Evolutionary conservation across 768 basidiomycete genomes (phyloP).

Genomic region (Chiua virens): DNA sequence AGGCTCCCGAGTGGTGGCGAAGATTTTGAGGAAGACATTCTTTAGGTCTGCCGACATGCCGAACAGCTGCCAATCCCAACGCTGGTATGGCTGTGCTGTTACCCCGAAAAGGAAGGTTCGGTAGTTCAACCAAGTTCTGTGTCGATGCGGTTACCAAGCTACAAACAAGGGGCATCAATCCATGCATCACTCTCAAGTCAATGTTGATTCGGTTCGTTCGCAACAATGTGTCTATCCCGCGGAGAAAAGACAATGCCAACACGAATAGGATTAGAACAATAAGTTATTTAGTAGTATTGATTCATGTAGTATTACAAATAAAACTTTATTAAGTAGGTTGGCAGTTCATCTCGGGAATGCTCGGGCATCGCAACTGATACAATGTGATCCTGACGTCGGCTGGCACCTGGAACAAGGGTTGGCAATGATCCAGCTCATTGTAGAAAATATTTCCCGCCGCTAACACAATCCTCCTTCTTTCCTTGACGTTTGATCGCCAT

Average conservation of each 20-base stretch:
- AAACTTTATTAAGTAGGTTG: too few relatives aligned
- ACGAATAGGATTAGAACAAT: not conserved
- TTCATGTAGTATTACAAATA: not conserved
- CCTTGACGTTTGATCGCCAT: constrained; percentile 29
- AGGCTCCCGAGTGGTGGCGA: constrained; percentile 63
- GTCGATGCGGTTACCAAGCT: too few relatives aligned
- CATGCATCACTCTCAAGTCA: not conserved
- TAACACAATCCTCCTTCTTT: constrained; percentile 3
- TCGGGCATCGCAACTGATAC: constrained; percentile 11
- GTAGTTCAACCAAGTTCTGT: constrained; percentile 9
- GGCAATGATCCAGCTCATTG: constrained; percentile 27
- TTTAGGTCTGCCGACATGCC: constrained; percentile 28
- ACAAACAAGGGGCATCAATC: too few relatives aligned
- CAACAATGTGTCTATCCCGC: not conserved
- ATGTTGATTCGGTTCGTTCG: not conserved
- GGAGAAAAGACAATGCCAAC: not conserved
- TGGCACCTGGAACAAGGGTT: constrained; percentile 14
- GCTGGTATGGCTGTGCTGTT: constrained; percentile 12
- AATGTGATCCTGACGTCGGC: constrained; percentile 24
- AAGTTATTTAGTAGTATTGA: not conserved
- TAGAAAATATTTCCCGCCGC: constrained; percentile 16
- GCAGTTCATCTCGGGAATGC: constrained; percentile 25
- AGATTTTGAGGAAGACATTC: constrained; percentile 39
- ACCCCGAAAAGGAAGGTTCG: constrained; percentile 33
- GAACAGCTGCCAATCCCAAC: constrained; percentile 23